Evolutionary conservation across 345 rosid species (phyloP), one percentile per base, ranked within the genome.

Genomic region (Eucalyptus virginea): DNA sequence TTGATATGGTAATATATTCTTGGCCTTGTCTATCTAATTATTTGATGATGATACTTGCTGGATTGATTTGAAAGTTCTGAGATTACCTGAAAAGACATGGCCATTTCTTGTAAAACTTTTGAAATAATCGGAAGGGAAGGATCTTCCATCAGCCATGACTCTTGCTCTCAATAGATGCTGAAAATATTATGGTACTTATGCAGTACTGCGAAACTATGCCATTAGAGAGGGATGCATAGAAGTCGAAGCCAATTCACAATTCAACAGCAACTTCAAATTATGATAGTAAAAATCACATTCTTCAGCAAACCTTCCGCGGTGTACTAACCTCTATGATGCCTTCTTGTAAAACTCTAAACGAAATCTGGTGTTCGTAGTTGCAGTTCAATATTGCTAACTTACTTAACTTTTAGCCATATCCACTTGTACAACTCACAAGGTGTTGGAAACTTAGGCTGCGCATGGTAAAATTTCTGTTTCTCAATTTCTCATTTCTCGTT

Each of bases 41-140:
- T 67, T 16, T 14, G 80, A 67, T n/a, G 80, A 16, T 32, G 80
- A 8, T 17, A 62, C 69, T 62, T 13, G 30, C 32, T 62, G 3
- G 1, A 30, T 62, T 13, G 69, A 28, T n/a, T 62, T 28, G 5
- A 28, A 62, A 62, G 69, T 62, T 30, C 34, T 2, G 16, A 62
- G 69, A 62, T 28, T 6, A 62, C 69, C 0, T 5, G n/a, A n/a
- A n/a, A n/a, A 10, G 9, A 6, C 5, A 28, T 60, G n/a, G 1
- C 34, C 69, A 28, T 62, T 62, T 62, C 18, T 62, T 14, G n/a
- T 62, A 0, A 13, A 62, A 28, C 8, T 13, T 62, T 30, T 13
- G 8, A 12, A 62, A 30, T 62, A 28, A 62, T 62, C 16, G 5
- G 18, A 62, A 30, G 69, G 69, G 32, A 62, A 28, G 69, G 34